These are phyloP conservation scores for Pelargonium citronellum DNA, from an alignment of 441 rosid genomes.

Conservation along the genomic window DNA sequence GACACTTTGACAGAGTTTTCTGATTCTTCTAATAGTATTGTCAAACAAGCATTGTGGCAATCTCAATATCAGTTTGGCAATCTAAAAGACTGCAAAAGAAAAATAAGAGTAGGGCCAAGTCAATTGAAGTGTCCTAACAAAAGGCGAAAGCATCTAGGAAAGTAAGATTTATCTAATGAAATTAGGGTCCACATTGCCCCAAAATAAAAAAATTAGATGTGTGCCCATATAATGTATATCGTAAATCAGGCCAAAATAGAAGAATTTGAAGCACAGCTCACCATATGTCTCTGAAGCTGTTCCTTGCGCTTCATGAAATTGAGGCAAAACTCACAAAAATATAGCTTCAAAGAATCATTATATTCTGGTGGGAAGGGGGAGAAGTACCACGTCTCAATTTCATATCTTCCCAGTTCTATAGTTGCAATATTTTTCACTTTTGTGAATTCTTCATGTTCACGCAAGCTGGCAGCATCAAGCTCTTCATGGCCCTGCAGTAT, in stretches of 20 bases:
- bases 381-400: slow-evolving; percentile 99
- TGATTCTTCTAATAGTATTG: not conserved
- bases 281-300: slow-evolving; percentile 99
- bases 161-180: not conserved
- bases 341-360: slow-evolving; percentile 87
- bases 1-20: not conserved
- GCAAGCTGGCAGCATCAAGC: slow-evolving; percentile 98
- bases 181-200: too few relatives aligned
- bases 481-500: slow-evolving; percentile 83
- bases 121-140: too few relatives aligned
- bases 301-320: slow-evolving; percentile 98
- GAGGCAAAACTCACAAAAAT: slow-evolving; percentile 98
- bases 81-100: not conserved
- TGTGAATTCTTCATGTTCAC: slow-evolving; percentile 97
- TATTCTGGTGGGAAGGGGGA: slow-evolving; percentile 99
- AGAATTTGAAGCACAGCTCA: slow-evolving; percentile 36
- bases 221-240: not conserved
- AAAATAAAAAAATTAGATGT: not conserved
- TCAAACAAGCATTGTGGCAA: not conserved
- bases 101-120: too few relatives aligned
- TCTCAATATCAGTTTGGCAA: not conserved
- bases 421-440: slow-evolving; percentile 98
- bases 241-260: slow-evolving; percentile 11
- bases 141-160: too few relatives aligned
- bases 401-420: slow-evolving; percentile 96